Conservation (phyloP, 1,139 yeast species). For the Suhomyces terraborum region DNA sequence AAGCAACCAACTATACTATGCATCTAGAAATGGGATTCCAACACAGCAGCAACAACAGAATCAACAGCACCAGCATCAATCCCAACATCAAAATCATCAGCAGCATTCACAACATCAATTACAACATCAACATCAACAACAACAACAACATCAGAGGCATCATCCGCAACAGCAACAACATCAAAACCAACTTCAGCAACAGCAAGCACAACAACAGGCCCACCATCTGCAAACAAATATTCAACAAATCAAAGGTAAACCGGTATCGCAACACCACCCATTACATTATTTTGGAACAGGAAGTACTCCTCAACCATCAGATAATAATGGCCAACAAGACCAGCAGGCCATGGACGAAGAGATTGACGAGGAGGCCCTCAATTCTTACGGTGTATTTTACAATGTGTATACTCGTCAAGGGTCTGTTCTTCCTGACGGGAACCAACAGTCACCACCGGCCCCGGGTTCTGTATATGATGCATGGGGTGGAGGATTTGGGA, state of each 20-base stretch:
- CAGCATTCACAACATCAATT: constrained; percentile 20
- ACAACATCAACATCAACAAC: constrained; percentile 17
- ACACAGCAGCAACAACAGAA: constrained; percentile 2
- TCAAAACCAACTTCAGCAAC: background rate
- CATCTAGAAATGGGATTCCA: constrained; percentile 23
- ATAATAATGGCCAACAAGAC: constrained; percentile 5
- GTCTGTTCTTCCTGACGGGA: constrained; percentile 32
- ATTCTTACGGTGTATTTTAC: constrained; percentile 40
- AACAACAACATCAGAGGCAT: constrained; percentile 10
- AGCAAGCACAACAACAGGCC: too few relatives aligned
- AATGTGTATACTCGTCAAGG: constrained; percentile 40
- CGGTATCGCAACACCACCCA: constrained; percentile 55
- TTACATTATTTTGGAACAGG: constrained; percentile 34
- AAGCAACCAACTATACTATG: constrained; percentile 38
- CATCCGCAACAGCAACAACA: constrained; percentile 1
- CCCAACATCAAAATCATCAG: constrained; percentile 4
- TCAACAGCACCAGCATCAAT: constrained; percentile 24
- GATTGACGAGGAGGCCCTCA: constrained; percentile 35
- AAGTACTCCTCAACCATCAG: constrained; percentile 24
- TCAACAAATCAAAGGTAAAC: constrained; percentile 18
- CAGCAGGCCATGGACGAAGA: constrained; percentile 27
- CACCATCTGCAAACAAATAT: background rate
- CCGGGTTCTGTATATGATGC: constrained; percentile 22
- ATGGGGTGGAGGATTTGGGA: constrained; percentile 32
- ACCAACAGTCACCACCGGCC: constrained; percentile 15